Evolutionary conservation across 2,329 filamentous ascomycete genomes (phyloP), one percentile per base, ranked within the genome.

Genomic region (Colletotrichum tamarilloi): DNA sequence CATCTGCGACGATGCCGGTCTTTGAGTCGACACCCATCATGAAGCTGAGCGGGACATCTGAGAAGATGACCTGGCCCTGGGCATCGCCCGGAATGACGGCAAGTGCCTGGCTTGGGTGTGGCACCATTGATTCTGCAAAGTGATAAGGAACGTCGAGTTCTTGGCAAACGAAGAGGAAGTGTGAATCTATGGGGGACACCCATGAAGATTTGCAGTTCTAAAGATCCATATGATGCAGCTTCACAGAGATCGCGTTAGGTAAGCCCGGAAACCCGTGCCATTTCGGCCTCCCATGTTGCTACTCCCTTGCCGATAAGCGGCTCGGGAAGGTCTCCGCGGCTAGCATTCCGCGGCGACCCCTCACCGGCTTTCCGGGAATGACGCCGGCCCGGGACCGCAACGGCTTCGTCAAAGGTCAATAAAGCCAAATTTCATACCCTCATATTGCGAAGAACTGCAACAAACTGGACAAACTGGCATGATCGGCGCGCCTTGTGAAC

Each of bases 11-110:
- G 14, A 80, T 74, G 46, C 86, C 84, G 0, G 81, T 85, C 4
- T 78, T 67, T 1, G 83, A 78, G 52, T 84, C 75, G 1, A 87
- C 82, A 0, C 86, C 86, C 8, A 83, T 84, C 85, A 84, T 86
- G 77, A 87, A 87, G 76, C 85, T 87, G 24, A 87, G 75, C 19
- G 42, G 42, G 11, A 49, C 19, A 49, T 49, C 42, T 9, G 42
- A 49, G 19, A 49, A 22, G 4, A 49, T 22, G 19, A 49, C 19
- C 42, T n/a, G 19, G 19, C 42, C 42, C 42, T 22, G 19, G 19
- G 42, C 42, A 4, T n/a, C 7, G 19, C 42, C 42, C 7, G 42
- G 42, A n/a, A 49, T n/a, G 42, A 49, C 42, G 19, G 42, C 8
- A n/a, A 49, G 42, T n/a, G 42, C 19, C 42, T n/a, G 42, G 42